Evolutionary conservation across 148 eudicot genomes (phyloP), one percentile per base, ranked within the genome.

Genomic region (Heliosperma pusillum): DNA sequence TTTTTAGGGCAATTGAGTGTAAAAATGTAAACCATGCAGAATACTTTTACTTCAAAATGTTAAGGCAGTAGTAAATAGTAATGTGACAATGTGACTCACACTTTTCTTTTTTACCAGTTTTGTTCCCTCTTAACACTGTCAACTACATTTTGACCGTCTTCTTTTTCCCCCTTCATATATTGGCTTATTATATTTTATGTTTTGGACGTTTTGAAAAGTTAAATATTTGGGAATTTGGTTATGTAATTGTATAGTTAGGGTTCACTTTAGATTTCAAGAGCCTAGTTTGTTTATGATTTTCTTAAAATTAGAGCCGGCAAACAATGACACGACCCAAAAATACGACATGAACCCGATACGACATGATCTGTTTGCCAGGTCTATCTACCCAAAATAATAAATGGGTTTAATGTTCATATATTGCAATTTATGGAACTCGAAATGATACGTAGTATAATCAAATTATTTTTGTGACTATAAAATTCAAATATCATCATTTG

Each of bases 1-100:
- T 72, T 56, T 78, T 78, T 78, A 17, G 9, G 78, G 80, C 60
- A 21, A 52, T 15, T 76, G 17, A 67, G 21, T 12, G n/a, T 40
- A 2, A 47, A 71, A 63, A 44, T 62, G 61, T 17, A 26, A 21
- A 22, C 70, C 58, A 63, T 25, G n/a, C 67, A 60, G 21, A 56
- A 29, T 15, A 13, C 55, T 17, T 21, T 16, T 40, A 2, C 30
- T 10, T 19, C 76, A 40, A 16, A 53, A 24, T 21, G 53, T 64
- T n/a, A 15, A 61, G 12, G 33, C 33, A 24, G 19, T 61, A 26
- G 42, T 5, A 5, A 36, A 7, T 33, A 33, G 9, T 6, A 36
- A 50, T 15, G 55, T 50, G 55, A 50, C 55, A 50, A 12, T 27
- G 12, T 65, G 45, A 33, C 27, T 24, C 45, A 65, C 21, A 55